These are phyloP conservation scores for Aphanomyces stellatus DNA, from an alignment of 352 stramenopile genomes.

Conservation along the genomic window DNA sequence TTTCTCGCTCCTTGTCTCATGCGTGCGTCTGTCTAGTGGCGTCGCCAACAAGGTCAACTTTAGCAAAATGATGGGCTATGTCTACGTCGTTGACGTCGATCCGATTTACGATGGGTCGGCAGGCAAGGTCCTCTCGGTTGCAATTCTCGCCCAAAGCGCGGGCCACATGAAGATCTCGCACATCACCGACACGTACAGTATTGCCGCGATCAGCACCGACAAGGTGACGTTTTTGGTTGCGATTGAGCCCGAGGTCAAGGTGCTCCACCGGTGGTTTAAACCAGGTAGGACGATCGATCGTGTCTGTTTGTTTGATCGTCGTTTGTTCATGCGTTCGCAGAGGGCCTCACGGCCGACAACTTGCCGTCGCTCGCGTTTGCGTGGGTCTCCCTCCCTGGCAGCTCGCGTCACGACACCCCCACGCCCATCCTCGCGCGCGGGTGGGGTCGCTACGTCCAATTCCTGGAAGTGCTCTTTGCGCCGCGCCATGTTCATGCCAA, in stretches of 20 bases:
- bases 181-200: constrained; percentile 76
- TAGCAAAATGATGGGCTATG: constrained; percentile 91
- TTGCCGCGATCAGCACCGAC: constrained; percentile 76
- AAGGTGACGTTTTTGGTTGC: constrained; percentile 94
- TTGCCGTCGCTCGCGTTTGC: constrained; percentile 92
- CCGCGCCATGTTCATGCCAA: constrained; percentile 62
- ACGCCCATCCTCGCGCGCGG: constrained; percentile 88
- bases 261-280: constrained; percentile 89
- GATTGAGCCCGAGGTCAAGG: constrained; percentile 91
- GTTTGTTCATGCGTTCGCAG: constrained; percentile 7
- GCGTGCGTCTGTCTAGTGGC: constrained; percentile 32
- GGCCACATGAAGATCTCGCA: constrained; percentile 81
- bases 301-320: constrained; percentile 7
- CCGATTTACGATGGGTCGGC: constrained; percentile 92
- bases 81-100: constrained; percentile 91
- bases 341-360: constrained; percentile 19
- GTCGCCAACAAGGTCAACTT: constrained; percentile 94
- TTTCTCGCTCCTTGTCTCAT: no score
- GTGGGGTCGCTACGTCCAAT: constrained; percentile 91
- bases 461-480: constrained; percentile 83
- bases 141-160: constrained; percentile 63
- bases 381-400: constrained; percentile 87
- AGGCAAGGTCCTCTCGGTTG: constrained; percentile 79
- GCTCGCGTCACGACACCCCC: constrained; percentile 42
- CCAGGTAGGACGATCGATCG: constrained; percentile 23